Evolutionary conservation across 495 filamentous ascomycete genomes (phyloP), one percentile per base, ranked within the genome.

Genomic region (Talaromyces thailandensis): DNA sequence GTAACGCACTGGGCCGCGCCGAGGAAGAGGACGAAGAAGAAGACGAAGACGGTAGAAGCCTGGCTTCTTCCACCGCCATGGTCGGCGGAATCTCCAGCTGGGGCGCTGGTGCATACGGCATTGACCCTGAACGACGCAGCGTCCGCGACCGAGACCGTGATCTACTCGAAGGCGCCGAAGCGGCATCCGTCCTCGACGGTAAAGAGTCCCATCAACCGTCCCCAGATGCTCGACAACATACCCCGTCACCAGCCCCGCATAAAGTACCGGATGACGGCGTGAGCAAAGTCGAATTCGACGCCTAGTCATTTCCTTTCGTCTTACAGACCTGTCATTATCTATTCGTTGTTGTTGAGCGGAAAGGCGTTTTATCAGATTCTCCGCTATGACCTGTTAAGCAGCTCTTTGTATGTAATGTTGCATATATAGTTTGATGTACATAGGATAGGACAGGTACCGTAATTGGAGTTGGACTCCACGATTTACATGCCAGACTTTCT

Each of bases 11-110:
- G 32, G 84, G 83, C 62, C 81, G 84, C 84, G 82, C 90, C 0
- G 90, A 93, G 0, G 91, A 92, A 0, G 91, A 93, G 2, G 86
- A 86, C 1, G 89, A 90, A 0, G 88, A 88, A 3, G 90, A 87
- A 5, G 78, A 86, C 11, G 82, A 84, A 14, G 80, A 75, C 23
- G 66, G 71, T 52, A 55, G 55, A 65, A 69, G 68, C 60, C 71
- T 56, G 58, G 53, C 55, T 2, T 48, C 65, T 5, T 59, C 68
- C 59, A 62, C 70, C 0, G 60, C 67, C 8, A 76, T 78, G 63
- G 73, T 73, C 0, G 77, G 76, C 14, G 77, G 77, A 35, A 76
- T 76, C 28, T 74, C 76, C 23, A 76, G 72, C 70, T 77, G 76
- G 76, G 77, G 75, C 18, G 76, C 75, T 9, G 74, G 76, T 31